Evolutionary conservation across 1,284 basidiomycete species (phyloP), one percentile per base, ranked within the genome.

Genomic region (Agaricales sp.): DNA sequence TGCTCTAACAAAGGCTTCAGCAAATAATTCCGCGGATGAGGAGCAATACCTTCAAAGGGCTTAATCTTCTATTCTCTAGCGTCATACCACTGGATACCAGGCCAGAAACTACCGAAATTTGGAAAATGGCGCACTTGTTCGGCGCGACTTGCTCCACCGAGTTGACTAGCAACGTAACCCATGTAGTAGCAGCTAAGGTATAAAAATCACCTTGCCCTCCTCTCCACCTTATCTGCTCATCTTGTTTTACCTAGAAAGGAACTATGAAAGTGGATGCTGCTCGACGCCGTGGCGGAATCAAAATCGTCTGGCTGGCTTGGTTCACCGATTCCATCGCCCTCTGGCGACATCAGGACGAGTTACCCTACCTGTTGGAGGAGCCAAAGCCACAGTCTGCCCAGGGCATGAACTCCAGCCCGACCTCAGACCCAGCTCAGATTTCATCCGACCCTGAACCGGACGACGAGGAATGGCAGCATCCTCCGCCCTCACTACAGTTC

Each of bases 201-300:
- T 51, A n/a, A n/a, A n/a, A n/a, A n/a, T n/a, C n/a, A 69, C 61
- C 46, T 48, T 51, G 3, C 52, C 48, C 43, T 50, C 37, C 35
- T 20, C 46, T 48, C 47, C 43, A 16, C 30, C 39, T 51, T 13
- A 58, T 25, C 18, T 39, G 46, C 49, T 18, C 43, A 48, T 25
- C 47, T 50, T 38, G 30, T 20, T 53, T 37, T 19, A 39, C 30
- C 16, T 58, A 91, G 86, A 75, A 78, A 53, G 90, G 91, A 26
- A 98, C 95, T 0, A 83, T 86, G 53, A 98, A 99, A 67, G 92
- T 95, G 1, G 83, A 92, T 57, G 69, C 75, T 41, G 92, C 93
- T 1, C 74, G 79, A 35, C 74, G 76, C 56, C 76, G 79, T 18
- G 77, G 81, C 4, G 75, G 75, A 12, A 76, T 91, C 57, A 80